A percentile compares a stretch with the other conserved stretches of the same genome.
Evolutionary conservation across 371 early-diverging fungal genomes (phyloP).

Genomic region (Apophysomyces ossiformis): DNA sequence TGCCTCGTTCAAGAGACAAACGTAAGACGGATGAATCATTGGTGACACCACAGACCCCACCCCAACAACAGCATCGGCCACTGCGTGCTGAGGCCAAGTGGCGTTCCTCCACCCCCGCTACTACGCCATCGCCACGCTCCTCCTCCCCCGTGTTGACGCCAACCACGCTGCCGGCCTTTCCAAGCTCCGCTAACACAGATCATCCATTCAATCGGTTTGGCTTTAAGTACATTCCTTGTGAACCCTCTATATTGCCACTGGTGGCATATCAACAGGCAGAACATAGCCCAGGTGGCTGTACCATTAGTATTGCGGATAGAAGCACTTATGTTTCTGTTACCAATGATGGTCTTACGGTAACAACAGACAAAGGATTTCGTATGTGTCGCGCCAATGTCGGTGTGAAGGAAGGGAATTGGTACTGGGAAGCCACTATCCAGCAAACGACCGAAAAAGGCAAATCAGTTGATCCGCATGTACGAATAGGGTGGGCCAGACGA

Average conservation of each 20-base stretch:
- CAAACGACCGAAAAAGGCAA: slow-evolving; percentile 33
- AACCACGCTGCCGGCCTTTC: slow-evolving; percentile 33
- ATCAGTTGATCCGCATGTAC: slow-evolving; percentile 61
- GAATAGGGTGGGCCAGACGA: slow-evolving; percentile 70
- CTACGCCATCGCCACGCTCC: slow-evolving; percentile 36
- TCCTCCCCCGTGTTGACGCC: slow-evolving; percentile 35
- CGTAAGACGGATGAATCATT: slow-evolving; percentile 21
- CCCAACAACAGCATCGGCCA: slow-evolving; percentile 45
- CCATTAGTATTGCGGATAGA: slow-evolving; percentile 65
- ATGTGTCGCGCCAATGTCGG: slow-evolving; percentile 73
- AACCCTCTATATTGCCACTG: slow-evolving; percentile 52
- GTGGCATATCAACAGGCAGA: slow-evolving; percentile 63
- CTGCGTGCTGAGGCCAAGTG: slow-evolving; percentile 34
- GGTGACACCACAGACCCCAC: slow-evolving; percentile 18
- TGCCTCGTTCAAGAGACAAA: slow-evolving; percentile 28
- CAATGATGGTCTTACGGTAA: slow-evolving; percentile 62
- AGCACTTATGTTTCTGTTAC: slow-evolving; percentile 69
- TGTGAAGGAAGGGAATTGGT: slow-evolving; percentile 73
- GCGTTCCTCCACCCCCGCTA: slow-evolving; percentile 31
- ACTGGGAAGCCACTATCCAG: slow-evolving; percentile 66
- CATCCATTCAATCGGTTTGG: slow-evolving; percentile 60
- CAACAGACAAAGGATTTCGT: slow-evolving; percentile 72
- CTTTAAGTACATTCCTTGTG: slow-evolving; percentile 69
- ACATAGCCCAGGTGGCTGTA: slow-evolving; percentile 50
- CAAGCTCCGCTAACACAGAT: slow-evolving; percentile 35